These are phyloP conservation scores for Sporothrix dimorphospora DNA, from an alignment of 2,329 filamentous ascomycete genomes.

Conservation along the genomic window DNA sequence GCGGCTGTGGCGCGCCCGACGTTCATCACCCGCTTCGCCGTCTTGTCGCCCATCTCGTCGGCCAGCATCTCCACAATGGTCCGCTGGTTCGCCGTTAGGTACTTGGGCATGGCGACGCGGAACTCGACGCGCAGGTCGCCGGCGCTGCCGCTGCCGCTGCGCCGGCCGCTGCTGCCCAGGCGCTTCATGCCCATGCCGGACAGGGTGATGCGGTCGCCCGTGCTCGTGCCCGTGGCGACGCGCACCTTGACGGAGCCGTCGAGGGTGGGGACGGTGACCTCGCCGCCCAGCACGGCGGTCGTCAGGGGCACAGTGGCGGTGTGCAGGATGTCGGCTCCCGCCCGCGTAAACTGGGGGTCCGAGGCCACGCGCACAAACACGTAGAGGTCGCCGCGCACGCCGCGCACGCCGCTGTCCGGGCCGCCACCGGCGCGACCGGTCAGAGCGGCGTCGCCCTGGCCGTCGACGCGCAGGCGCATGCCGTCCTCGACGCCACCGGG, in stretches of 20 bases:
- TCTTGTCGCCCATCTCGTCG: constrained; percentile 93
- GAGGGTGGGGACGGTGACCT: constrained; percentile 85
- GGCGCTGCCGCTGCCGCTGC: constrained; percentile 63
- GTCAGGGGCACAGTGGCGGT: constrained; percentile 90
- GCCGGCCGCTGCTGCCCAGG: constrained; percentile 61
- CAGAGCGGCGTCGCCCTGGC: constrained; percentile 83
- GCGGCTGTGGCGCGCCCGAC: constrained; percentile 51
- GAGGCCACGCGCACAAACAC: constrained; percentile 87
- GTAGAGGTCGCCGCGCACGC: constrained; percentile 84
- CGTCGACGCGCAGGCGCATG: constrained; percentile 83
- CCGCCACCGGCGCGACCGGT: constrained; percentile 69
- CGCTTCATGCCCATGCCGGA: constrained; percentile 93
- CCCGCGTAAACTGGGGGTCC: constrained; percentile 85
- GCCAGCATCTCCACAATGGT: constrained; percentile 94
- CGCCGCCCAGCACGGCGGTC: constrained; percentile 88
- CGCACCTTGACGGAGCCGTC: constrained; percentile 90
- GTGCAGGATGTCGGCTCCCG: constrained; percentile 88
- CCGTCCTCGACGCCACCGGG: constrained; percentile 95
- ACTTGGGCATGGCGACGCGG: constrained; percentile 94
- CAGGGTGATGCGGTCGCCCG: constrained; percentile 88
- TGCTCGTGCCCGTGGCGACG: constrained; percentile 87
- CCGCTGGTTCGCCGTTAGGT: constrained; percentile 85
- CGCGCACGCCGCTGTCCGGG: constrained; percentile 53
- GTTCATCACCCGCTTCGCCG: constrained; percentile 91
- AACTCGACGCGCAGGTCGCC: constrained; percentile 94